Evolutionary conservation across 257 asterid species (phyloP), one percentile per base, ranked within the genome.

Genomic region (Capsicum rhomboideum): DNA sequence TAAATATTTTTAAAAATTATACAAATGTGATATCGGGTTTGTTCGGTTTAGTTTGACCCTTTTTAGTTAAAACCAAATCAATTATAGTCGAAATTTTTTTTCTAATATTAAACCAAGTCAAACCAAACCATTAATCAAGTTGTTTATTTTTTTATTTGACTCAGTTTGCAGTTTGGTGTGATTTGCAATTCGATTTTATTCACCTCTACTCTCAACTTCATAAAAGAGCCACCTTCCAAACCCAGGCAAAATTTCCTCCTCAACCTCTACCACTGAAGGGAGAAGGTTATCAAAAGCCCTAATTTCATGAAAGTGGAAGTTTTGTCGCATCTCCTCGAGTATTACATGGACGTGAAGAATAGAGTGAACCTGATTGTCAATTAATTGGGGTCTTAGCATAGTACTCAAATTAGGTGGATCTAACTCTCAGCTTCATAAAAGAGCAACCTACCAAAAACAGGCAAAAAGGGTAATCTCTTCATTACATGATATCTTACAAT

Each of bases 401-500:
- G 37, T 12, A 26, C 37, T 61, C 18, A 6, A 61, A 61, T 26
- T 61, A 61, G 16, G 69, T 61, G 37, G 69, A 61, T 61, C 69
- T 61, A 59, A 23, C 71, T 61, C 34, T 63, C 71, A 26, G 10
- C 40, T 26, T 26, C 71, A 63, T 4, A 12, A 63, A 63, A 63
- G n/a, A 12, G 71, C 71, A 63, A 28, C 40, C 71, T 28, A 26
- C 40, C 71, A 26, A 63, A 8, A 63, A 40, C 40, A 63, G 20
- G 20, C 20, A 63, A 63, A 63, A 63, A 17, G 9, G 23, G 26
- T 26, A 8, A 49, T 61, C 64, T 50, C 40, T 77, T 28, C 64
- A 28, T 77, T 77, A 77, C 28, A 77, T 16, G 63, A 44, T 82
- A 82, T 82, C 64, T 64, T 46, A 82, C 64, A 82, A 63, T 66